phyloP scores from a whole-genome alignment of 73 alveolate species.

The Symbiodinium pilosum region DNA sequence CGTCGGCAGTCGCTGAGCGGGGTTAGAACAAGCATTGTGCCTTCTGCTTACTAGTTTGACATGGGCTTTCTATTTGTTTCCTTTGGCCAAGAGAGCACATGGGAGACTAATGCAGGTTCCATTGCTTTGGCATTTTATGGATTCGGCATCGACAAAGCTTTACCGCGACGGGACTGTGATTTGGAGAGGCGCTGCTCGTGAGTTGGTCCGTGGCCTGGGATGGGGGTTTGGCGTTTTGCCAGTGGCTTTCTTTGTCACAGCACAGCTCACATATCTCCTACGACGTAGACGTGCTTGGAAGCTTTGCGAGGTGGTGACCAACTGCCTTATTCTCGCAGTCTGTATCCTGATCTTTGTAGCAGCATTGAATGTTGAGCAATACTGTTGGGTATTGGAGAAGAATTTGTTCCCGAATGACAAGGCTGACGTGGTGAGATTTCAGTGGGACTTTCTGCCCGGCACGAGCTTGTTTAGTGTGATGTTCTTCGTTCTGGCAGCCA shows the following conservation, averaged over 20 bases:
- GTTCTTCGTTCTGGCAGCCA: too few relatives aligned
- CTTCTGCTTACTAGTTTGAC: too few relatives aligned
- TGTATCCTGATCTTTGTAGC: not conserved
- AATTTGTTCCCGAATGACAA: too few relatives aligned
- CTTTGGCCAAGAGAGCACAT: too few relatives aligned
- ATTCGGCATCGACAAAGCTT: not conserved
- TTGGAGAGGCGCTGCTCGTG: not conserved
- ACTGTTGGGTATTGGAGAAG: not conserved
- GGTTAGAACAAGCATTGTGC: too few relatives aligned
- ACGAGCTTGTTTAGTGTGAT: too few relatives aligned
- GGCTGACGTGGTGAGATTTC: too few relatives aligned
- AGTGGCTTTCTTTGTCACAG: not conserved
- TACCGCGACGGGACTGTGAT: not conserved
- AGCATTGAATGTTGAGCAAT: not conserved
- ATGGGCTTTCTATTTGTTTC: too few relatives aligned
- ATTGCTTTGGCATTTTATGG: not conserved
- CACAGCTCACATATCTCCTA: not conserved
- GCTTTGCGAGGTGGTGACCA: not conserved
- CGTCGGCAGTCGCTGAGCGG: not conserved
- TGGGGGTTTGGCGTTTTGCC: not conserved
- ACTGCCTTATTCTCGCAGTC: not conserved
- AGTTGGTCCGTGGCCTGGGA: not conserved
- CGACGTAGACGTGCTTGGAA: not conserved
- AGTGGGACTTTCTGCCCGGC: too few relatives aligned
- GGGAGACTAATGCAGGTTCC: not conserved